These are phyloP conservation scores for Albizia julibrissin DNA, from an alignment of 306 rosid species.

Conservation along the genomic window DNA sequence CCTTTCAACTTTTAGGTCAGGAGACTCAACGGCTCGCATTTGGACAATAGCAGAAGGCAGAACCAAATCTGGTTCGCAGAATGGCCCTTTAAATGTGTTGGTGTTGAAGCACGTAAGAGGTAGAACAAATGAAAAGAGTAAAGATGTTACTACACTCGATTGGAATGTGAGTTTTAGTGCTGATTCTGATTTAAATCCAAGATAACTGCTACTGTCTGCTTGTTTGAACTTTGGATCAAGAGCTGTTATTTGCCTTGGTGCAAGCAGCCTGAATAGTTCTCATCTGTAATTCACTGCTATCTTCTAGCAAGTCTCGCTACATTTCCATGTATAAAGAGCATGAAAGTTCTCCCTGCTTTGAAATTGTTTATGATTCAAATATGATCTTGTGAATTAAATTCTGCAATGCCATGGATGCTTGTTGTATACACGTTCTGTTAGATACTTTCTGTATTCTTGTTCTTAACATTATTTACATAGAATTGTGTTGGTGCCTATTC, in stretches of 20 bases:
- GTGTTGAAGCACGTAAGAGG: conserved; percentile 95
- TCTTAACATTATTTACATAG: not conserved
- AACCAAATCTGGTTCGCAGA: conserved; percentile 55
- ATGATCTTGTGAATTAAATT: not conserved
- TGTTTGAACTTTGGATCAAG: conserved; percentile 19
- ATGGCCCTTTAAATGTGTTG: conserved; percentile 54
- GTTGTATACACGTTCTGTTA: not conserved
- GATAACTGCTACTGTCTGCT: conserved; percentile 2
- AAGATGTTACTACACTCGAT: conserved; percentile 92
- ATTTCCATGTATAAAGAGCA: not conserved
- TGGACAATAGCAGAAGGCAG: conserved; percentile 80
- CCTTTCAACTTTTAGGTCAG: conserved; percentile 58
- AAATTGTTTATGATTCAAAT: conserved; percentile 9
- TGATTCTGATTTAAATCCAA: conserved; percentile 30
- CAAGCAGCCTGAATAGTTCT: not conserved
- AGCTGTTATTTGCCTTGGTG: not conserved
- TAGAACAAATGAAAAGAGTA: conserved; percentile 72
- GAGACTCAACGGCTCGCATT: conserved; percentile 97
- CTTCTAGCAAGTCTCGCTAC: not conserved
- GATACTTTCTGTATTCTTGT: conserved; percentile 2
- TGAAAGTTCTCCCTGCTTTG: not conserved
- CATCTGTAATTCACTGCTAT: not conserved
- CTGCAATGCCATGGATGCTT: not conserved
- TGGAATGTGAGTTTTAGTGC: conserved; percentile 82
- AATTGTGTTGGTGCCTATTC: conserved; percentile 5